phyloP scores from a whole-genome alignment of 345 rosid species.

The Corchorus olitorius region DNA sequence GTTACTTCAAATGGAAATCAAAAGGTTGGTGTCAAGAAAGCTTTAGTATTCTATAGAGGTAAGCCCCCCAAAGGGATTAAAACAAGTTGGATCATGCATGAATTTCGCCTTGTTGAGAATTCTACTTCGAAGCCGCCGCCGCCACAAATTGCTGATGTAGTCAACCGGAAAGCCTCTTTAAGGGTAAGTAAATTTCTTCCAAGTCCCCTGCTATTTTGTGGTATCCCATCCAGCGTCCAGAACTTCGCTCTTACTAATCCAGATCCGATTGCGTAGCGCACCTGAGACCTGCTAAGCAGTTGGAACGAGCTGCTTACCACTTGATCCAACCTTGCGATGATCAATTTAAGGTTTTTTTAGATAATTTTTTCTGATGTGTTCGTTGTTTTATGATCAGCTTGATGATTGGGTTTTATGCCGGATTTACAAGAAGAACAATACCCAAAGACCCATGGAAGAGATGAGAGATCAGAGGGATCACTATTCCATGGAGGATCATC shows the following conservation, averaged over 20 bases:
- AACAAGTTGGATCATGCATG: constrained; percentile 80
- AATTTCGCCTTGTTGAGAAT: constrained; percentile 53
- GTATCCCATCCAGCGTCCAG: too few relatives aligned
- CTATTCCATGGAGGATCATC: constrained; percentile 41
- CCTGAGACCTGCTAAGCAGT: too few relatives aligned
- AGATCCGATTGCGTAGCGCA: too few relatives aligned
- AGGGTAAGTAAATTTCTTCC: constrained; percentile 39
- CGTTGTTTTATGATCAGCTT: constrained; percentile 38
- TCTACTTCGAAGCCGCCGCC: constrained; percentile 39
- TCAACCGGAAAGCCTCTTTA: constrained; percentile 52
- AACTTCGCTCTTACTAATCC: too few relatives aligned
- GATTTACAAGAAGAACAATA: constrained; percentile 63
- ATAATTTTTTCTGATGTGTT: not conserved
- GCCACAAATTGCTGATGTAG: constrained; percentile 28
- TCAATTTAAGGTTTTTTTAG: not conserved
- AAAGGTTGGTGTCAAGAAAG: constrained; percentile 72
- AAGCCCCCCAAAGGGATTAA: constrained; percentile 75
- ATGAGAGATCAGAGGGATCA: constrained; percentile 26
- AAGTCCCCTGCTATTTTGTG: too few relatives aligned
- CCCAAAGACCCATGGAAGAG: constrained; percentile 57
- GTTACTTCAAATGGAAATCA: constrained; percentile 50
- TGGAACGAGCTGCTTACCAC: too few relatives aligned
- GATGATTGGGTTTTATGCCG: constrained; percentile 84
- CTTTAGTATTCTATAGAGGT: constrained; percentile 69
- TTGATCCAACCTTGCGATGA: too few relatives aligned